Evolutionary conservation across 108 stramenopile genomes (phyloP).

Genomic region (Skeletonema tropicum): DNA sequence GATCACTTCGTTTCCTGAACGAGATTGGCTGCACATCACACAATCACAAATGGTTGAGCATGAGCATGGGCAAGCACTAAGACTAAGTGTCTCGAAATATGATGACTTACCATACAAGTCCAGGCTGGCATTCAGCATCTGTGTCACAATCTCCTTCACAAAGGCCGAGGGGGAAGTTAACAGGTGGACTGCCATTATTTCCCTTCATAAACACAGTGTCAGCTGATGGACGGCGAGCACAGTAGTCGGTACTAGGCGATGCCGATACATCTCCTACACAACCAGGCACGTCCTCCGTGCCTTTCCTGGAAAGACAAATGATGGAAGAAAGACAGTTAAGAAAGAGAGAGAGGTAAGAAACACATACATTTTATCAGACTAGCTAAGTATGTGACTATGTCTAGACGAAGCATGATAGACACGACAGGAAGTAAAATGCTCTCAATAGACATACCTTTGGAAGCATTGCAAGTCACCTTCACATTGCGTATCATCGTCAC

Average conservation of each 20-base stretch:
- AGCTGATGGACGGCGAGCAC: not conserved
- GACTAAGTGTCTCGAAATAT: too few relatives aligned
- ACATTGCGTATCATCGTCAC: slow-evolving; percentile 1
- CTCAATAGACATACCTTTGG: not conserved
- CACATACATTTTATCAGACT: too few relatives aligned
- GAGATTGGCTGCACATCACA: not conserved
- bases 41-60: too few relatives aligned
- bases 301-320: not conserved
- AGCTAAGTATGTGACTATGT: too few relatives aligned
- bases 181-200: slow-evolving; percentile 7
- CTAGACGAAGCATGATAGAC: too few relatives aligned
- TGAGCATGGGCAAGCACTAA: too few relatives aligned
- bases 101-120: slow-evolving; percentile 3
- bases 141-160: slow-evolving; percentile 28
- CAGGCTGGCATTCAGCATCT: slow-evolving; percentile 15
- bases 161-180: slow-evolving; percentile 8
- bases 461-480: slow-evolving; percentile 1
- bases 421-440: too few relatives aligned
- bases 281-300: not conserved
- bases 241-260: not conserved
- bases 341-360: too few relatives aligned
- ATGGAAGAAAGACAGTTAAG: too few relatives aligned
- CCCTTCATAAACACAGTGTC: not conserved
- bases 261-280: not conserved
- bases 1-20: slow-evolving; percentile 25